Base-by-base conservation (phyloP, 2,329 filamentous ascomycete species). In the Colletotrichum theobromicola region DNA sequence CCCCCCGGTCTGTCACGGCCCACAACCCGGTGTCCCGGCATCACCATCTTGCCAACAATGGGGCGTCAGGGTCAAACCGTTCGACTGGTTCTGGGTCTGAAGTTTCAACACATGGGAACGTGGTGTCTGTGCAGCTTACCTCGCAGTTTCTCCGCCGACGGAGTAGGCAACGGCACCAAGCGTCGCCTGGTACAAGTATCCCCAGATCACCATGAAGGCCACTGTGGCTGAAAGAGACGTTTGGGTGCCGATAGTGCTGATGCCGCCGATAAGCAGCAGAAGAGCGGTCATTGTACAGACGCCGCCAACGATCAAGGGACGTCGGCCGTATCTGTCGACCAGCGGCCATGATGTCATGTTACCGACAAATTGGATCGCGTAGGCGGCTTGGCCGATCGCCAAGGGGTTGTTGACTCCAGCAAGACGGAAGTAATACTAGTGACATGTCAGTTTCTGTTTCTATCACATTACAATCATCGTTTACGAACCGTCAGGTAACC, bases 1-100 rank as follows among this genome's bases (percentile, higher is more conserved):
- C 87, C 88, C 0, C 91, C 92, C 24, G 68, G 89, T 92, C 62
- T 68, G 34, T 30, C n/a, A 13, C 15, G 63, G 57, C 72, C 72
- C 68, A 75, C 62, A 67, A 50, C 68, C 46, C 62, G 21, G 18
- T 26, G 10, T 61, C n/a, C 53, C 37, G 61, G 24, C 21, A 34
- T 32, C 61, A 42, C 35, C 53, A 35, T 37, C 34, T 57, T 30
- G 50, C 60, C 35, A 30, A 67, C 12, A 42, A 32, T 18, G 50
- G 53, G 26, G 34, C 63, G 18, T 53, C 58, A 62, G 46, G 26
- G 46, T 58, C 34, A 35, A 46, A 24, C 67, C 67, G 35, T 69
- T 28, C 13, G 57, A 32, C 57, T 62, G 66, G 35, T 26, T 61
- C 67, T 18, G n/a, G 57, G 57, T n/a, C 28, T n/a, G n/a, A 46